A percentile compares a stretch with the other conserved stretches of the same genome.
Conservation (phyloP, 2,329 filamentous ascomycete species). For the Neurospora sp. region DNA sequence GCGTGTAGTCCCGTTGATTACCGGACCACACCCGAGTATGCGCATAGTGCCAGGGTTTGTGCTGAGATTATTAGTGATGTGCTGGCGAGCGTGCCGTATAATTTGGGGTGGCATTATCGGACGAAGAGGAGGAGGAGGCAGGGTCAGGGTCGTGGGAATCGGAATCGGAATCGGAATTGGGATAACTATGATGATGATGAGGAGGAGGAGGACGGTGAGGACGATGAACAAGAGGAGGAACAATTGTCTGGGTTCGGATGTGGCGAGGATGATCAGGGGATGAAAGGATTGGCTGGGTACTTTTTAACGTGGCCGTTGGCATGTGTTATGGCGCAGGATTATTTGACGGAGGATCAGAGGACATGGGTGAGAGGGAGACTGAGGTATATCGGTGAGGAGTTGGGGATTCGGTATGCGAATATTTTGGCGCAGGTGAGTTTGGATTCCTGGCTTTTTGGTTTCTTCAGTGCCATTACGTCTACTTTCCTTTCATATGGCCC, state of each 20-base stretch:
- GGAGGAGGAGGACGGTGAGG: not conserved
- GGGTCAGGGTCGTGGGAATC: conserved; percentile 33
- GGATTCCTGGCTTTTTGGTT: not conserved
- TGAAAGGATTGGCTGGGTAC: conserved; percentile 47
- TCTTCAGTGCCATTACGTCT: not conserved
- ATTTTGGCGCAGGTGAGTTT: conserved; percentile 41
- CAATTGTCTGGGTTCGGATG: conserved; percentile 36
- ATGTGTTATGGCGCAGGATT: conserved; percentile 45
- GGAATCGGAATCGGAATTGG: conserved; percentile 27
- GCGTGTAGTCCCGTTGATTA: conserved; percentile 51
- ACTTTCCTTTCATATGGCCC: not conserved
- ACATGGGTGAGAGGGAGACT: conserved; percentile 45
- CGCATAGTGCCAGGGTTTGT: conserved; percentile 40
- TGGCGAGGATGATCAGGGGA: conserved; percentile 34
- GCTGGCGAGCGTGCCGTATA: conserved; percentile 50
- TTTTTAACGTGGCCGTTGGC: conserved; percentile 50
- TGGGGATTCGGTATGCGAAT: conserved; percentile 49
- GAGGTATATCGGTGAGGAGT: conserved; percentile 40
- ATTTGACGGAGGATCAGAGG: conserved; percentile 41
- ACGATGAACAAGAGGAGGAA: conserved; percentile 5
- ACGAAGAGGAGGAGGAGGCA: conserved; percentile 28
- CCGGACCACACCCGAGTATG: conserved; percentile 52
- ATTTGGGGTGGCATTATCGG: conserved; percentile 45
- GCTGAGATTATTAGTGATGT: conserved; percentile 47
- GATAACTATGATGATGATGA: not conserved